These are phyloP conservation scores for Phyllosticta paracitricarpa DNA, from an alignment of 2,329 filamentous ascomycete genomes.

Conservation along the genomic window DNA sequence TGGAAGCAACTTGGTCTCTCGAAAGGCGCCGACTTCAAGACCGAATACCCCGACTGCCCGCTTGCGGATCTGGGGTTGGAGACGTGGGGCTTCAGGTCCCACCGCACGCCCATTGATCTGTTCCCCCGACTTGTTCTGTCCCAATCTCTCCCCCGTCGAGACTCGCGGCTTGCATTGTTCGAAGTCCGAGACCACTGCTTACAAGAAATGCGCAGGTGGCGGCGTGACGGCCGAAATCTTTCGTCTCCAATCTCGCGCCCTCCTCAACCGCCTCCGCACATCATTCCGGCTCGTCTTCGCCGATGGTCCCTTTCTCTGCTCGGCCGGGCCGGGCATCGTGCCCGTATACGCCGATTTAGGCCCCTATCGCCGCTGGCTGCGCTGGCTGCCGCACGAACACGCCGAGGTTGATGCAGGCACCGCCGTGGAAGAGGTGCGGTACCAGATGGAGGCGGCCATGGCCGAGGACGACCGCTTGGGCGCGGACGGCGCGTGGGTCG, in stretches of 20 bases:
- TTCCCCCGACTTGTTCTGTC: not conserved
- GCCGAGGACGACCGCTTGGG: constrained; percentile 32
- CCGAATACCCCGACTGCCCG: not conserved
- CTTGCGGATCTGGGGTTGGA: too few species aligned
- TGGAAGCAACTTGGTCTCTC: not conserved
- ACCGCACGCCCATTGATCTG: not conserved
- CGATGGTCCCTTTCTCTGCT: constrained; percentile 56
- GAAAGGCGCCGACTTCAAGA: not conserved
- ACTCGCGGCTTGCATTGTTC: not conserved
- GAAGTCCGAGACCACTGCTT: not conserved
- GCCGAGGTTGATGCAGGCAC: constrained; percentile 41
- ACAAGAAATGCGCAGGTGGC: constrained; percentile 35
- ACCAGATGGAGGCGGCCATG: constrained; percentile 36
- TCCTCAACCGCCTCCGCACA: constrained; percentile 40
- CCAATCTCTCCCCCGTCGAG: not conserved
- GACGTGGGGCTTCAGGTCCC: not conserved
- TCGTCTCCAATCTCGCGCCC: constrained; percentile 53
- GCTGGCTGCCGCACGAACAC: constrained; percentile 50
- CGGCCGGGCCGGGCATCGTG: constrained; percentile 52
- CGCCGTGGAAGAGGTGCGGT: constrained; percentile 38
- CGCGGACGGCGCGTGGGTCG: constrained; percentile 37
- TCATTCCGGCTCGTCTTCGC: constrained; percentile 64
- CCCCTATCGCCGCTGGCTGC: constrained; percentile 56
- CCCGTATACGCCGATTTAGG: constrained; percentile 55
- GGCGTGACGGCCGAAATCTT: constrained; percentile 65